A percentile compares a stretch with the other conserved stretches of the same genome.
Conservation (phyloP, 768 basidiomycete genomes). For the Krasilnikovozyma curviuscula region DNA sequence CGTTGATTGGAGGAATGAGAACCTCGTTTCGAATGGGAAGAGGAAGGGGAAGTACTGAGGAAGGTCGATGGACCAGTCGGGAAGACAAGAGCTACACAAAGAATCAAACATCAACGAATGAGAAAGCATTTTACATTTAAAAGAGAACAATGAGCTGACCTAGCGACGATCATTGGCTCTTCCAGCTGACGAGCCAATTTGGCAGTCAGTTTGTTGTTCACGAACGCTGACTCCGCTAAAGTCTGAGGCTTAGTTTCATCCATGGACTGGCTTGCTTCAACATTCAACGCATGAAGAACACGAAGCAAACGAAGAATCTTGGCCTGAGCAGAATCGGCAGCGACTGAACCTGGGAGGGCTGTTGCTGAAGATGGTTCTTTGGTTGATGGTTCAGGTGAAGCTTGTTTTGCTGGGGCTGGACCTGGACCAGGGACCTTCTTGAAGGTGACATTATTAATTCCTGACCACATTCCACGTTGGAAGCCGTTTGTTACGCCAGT, state of each 20-base stretch:
- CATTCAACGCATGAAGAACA: constrained; percentile 65
- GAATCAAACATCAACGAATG: neutral
- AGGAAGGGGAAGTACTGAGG: constrained; percentile 95
- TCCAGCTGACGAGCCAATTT: constrained; percentile 94
- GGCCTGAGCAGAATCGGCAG: constrained; percentile 63
- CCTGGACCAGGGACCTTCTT: constrained; percentile 75
- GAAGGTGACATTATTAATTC: constrained; percentile 77
- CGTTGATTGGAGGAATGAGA: constrained; percentile 89
- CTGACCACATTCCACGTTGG: constrained; percentile 44
- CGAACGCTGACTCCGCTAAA: constrained; percentile 63
- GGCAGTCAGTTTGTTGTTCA: constrained; percentile 94
- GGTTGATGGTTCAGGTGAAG: constrained; percentile 10
- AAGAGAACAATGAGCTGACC: constrained; percentile 32
- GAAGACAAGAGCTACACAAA: constrained; percentile 59
- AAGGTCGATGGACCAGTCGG: constrained; percentile 91
- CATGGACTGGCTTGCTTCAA: constrained; percentile 28
- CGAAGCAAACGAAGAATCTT: constrained; percentile 81
- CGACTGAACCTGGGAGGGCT: constrained; percentile 52
- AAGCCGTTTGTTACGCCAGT: constrained; percentile 7
- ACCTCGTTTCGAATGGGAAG: constrained; percentile 95
- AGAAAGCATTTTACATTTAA: neutral
- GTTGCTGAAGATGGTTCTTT: constrained; percentile 41
- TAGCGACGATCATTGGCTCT: constrained; percentile 97
- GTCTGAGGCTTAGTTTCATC: neutral
- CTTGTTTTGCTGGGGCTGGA: constrained; percentile 22